phyloP scores from a whole-genome alignment of 148 eudicot genomes.

The Mesembryanthemum crystallinum region DNA sequence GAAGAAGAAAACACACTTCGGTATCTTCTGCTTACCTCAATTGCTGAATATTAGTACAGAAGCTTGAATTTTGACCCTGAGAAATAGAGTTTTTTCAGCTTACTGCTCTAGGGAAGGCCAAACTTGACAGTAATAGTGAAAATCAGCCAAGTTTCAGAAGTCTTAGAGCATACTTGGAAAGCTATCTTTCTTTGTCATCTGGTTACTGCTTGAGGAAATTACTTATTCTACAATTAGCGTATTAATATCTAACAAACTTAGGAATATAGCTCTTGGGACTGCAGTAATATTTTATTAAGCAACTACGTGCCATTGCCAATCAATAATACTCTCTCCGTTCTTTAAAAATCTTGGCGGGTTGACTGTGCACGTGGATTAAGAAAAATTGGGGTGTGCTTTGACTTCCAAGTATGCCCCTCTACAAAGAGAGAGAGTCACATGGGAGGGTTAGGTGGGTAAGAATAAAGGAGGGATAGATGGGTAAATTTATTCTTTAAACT shows the following conservation, averaged over 20 bases:
- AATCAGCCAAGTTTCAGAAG: neutral
- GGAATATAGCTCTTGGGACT: constrained; percentile 11
- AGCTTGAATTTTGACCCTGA: neutral
- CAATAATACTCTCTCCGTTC: no score
- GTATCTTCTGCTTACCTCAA: no score
- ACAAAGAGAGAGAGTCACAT: no score
- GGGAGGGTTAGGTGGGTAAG: no score
- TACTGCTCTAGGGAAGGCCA: neutral
- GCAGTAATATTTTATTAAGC: neutral
- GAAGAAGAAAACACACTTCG: no score
- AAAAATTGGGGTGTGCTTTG: no score
- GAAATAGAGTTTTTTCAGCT: neutral
- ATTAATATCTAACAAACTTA: neutral
- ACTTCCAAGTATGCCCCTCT: no score
- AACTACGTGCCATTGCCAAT: no score
- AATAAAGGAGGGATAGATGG: no score
- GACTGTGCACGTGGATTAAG: no score
- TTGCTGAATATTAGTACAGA: neutral
- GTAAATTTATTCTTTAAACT: no score
- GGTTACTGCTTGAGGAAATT: constrained; percentile 2
- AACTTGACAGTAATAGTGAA: neutral
- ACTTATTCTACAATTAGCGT: neutral
- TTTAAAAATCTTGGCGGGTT: no score
- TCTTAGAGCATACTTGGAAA: neutral
- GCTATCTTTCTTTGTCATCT: constrained; percentile 1